phyloP scores from a whole-genome alignment of 1,284 basidiomycete genomes.

The Ustilago nuda region DNA sequence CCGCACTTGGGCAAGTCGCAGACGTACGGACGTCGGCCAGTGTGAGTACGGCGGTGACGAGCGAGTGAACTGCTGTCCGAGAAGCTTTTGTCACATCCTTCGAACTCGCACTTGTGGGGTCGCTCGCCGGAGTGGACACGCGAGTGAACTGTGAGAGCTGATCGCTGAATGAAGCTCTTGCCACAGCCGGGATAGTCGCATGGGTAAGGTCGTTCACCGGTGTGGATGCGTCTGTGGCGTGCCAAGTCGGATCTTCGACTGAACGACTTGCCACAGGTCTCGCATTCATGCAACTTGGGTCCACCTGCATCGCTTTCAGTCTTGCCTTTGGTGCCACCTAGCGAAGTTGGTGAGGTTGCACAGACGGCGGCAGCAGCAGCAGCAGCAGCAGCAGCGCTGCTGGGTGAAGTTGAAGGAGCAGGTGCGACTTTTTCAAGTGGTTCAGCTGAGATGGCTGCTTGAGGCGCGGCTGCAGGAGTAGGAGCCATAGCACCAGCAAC shows the following conservation, averaged over 20 bases:
- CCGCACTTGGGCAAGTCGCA: slow-evolving; percentile 67
- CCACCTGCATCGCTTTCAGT: slow-evolving; percentile 68
- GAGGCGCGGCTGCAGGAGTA: slow-evolving; percentile 12
- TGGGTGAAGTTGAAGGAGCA: slow-evolving; percentile 17
- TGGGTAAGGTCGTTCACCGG: slow-evolving; percentile 83
- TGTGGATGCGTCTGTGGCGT: slow-evolving; percentile 84
- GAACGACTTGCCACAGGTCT: slow-evolving; percentile 66
- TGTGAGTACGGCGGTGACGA: slow-evolving; percentile 80
- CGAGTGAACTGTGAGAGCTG: slow-evolving; percentile 82
- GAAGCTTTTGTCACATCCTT: slow-evolving; percentile 76
- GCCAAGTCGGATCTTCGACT: slow-evolving; percentile 66
- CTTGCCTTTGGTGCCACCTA: slow-evolving; percentile 32
- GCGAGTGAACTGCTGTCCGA: slow-evolving; percentile 74
- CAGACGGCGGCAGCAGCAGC: slow-evolving; percentile 24
- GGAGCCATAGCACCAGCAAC: slow-evolving; percentile 35
- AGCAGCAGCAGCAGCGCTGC: slow-evolving; percentile 1
- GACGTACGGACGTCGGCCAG: slow-evolving; percentile 70
- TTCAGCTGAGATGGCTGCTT: slow-evolving; percentile 12
- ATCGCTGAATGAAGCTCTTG: slow-evolving; percentile 68
- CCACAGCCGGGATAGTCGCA: slow-evolving; percentile 72
- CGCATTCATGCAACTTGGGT: slow-evolving; percentile 67
- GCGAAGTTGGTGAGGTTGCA: slow-evolving; percentile 35
- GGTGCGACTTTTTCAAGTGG: slow-evolving; percentile 17
- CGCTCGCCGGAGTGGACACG: slow-evolving; percentile 90
- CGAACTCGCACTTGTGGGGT: slow-evolving; percentile 78